Percentiles rank a stretch among this genome's conserved stretches.
phyloP scores from a whole-genome alignment of 352 stramenopile species.

The Peronospora tabacina region DNA sequence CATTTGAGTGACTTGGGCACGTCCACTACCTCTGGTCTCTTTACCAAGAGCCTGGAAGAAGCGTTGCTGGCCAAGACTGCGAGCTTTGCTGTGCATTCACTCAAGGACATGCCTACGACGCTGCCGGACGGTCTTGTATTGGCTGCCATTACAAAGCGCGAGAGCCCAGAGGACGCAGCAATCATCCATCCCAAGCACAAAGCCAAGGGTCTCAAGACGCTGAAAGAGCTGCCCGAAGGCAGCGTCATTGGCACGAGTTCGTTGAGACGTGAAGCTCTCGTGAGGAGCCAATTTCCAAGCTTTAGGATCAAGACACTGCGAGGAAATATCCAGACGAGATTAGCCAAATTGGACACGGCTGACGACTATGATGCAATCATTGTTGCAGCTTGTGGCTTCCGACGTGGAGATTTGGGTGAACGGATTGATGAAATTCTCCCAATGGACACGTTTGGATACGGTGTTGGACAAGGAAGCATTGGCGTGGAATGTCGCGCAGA shows the following conservation, averaged over 20 bases:
- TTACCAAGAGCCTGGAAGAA: slow-evolving; percentile 87
- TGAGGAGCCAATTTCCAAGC: slow-evolving; percentile 57
- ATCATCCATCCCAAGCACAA: slow-evolving; percentile 84
- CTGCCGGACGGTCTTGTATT: slow-evolving; percentile 74
- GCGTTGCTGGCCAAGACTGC: slow-evolving; percentile 52
- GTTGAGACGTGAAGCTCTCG: slow-evolving; percentile 69
- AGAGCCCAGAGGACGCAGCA: slow-evolving; percentile 73
- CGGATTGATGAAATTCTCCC: slow-evolving; percentile 72
- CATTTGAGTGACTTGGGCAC: slow-evolving; percentile 72
- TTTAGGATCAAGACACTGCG: slow-evolving; percentile 81
- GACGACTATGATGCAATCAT: slow-evolving; percentile 85
- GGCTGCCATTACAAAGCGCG: slow-evolving; percentile 71
- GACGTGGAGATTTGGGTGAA: slow-evolving; percentile 57
- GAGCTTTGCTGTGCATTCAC: slow-evolving; percentile 83
- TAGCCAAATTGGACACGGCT: slow-evolving; percentile 79
- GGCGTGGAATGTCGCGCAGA: slow-evolving; percentile 74
- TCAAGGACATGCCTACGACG: slow-evolving; percentile 87
- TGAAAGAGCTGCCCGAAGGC: slow-evolving; percentile 54
- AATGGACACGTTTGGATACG: slow-evolving; percentile 67
- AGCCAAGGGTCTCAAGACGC: slow-evolving; percentile 41
- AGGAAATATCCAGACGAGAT: slow-evolving; percentile 83
- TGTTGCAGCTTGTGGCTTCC: slow-evolving; percentile 77
- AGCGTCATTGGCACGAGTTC: slow-evolving; percentile 81
- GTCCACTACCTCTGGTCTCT: slow-evolving; percentile 60
- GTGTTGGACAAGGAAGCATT: slow-evolving; percentile 82